Conservation (phyloP, 108 stramenopile genomes). For the Cyclotella atomus region DNA sequence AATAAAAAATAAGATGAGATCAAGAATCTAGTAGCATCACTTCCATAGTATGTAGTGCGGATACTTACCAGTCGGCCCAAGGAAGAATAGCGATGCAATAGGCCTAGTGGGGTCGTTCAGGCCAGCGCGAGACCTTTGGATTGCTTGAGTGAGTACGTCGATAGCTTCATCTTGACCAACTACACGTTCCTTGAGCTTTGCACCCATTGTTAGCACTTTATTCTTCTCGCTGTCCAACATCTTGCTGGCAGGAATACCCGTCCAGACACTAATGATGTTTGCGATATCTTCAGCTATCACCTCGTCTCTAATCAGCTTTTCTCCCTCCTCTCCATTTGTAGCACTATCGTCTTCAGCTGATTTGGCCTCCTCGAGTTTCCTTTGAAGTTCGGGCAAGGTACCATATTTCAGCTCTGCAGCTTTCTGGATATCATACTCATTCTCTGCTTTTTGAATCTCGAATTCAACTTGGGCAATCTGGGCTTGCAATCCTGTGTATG, state of each 20-base stretch:
- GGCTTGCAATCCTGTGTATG: constrained; percentile 81
- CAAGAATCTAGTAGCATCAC: too few relatives aligned
- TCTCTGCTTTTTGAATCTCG: constrained; percentile 92
- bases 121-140: constrained; percentile 91
- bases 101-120: constrained; percentile 89
- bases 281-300: constrained; percentile 97
- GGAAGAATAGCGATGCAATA: constrained; percentile 91
- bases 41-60: background rate
- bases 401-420: constrained; percentile 96
- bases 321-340: constrained; percentile 26
- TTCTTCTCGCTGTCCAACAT: constrained; percentile 90
- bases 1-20: background rate
- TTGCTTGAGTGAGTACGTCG: constrained; percentile 89
- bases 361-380: constrained; percentile 58
- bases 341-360: constrained; percentile 25
- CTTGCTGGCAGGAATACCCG: constrained; percentile 92
- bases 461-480: constrained; percentile 85
- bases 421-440: constrained; percentile 90
- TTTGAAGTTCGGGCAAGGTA: constrained; percentile 83
- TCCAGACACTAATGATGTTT: constrained; percentile 90
- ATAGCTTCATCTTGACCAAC: constrained; percentile 96
- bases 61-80: constrained; percentile 91
- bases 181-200: constrained; percentile 82
- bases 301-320: constrained; percentile 81
- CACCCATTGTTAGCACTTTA: constrained; percentile 89